A percentile compares a stretch with the other conserved stretches of the same genome.
These are phyloP conservation scores for Hyaloperonospora brassicae DNA, from an alignment of 352 stramenopile genomes.

Conservation along the genomic window DNA sequence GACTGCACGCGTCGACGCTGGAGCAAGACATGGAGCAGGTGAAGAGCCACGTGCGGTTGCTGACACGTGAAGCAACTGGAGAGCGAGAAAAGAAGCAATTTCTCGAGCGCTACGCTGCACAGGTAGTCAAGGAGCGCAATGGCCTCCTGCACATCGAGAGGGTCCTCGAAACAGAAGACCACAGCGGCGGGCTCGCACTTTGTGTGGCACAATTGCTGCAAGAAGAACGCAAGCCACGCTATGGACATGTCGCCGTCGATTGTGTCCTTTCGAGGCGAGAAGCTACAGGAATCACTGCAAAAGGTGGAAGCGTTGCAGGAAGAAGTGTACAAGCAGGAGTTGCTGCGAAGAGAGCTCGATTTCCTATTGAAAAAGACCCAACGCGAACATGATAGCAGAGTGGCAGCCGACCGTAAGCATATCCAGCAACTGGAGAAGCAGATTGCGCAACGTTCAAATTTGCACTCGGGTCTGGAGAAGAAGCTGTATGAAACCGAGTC, in stretches of 20 bases:
- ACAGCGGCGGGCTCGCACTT: constrained; percentile 31
- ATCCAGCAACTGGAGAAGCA: constrained; percentile 72
- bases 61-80: constrained; percentile 36
- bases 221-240: constrained; percentile 58
- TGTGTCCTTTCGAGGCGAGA: constrained; percentile 61
- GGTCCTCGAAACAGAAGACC: constrained; percentile 34
- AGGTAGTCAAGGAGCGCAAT: constrained; percentile 83
- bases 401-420: constrained; percentile 46
- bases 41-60: constrained; percentile 46
- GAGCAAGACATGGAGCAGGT: constrained; percentile 74
- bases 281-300: constrained; percentile 50
- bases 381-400: constrained; percentile 64
- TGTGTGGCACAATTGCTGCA: constrained; percentile 78
- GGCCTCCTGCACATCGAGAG: constrained; percentile 60
- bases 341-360: constrained; percentile 50
- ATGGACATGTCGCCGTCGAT: constrained; percentile 71
- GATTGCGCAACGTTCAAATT: constrained; percentile 52
- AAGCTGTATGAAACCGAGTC: constrained; percentile 72
- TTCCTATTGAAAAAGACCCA: constrained; percentile 67
- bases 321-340: constrained; percentile 56
- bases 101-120: constrained; percentile 66
- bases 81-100: constrained; percentile 78
- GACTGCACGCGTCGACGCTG: constrained; percentile 56
- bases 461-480: constrained; percentile 52
- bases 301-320: constrained; percentile 44